Evolutionary conservation across 139 green algal genomes (phyloP).

Genomic region (Chara braunii): DNA sequence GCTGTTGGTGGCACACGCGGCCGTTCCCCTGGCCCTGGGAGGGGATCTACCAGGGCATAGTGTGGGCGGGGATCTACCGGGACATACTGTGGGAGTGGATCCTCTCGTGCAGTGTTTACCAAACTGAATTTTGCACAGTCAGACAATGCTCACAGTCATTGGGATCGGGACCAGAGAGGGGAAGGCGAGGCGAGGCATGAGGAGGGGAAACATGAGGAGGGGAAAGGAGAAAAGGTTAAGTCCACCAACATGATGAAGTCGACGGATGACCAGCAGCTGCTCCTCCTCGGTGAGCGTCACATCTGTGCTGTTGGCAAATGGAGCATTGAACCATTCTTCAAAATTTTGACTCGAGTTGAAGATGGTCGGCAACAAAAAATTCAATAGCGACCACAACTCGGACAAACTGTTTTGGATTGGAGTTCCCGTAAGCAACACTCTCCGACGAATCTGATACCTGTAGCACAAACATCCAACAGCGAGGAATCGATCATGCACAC

Average conservation of each 20-base stretch:
- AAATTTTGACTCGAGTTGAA: conserved; percentile 74
- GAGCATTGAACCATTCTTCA: conserved; percentile 56
- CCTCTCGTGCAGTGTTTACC: no score
- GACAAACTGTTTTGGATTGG: conserved; percentile 70
- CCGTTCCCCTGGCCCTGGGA: no score
- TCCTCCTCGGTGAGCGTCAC: conserved; percentile 68
- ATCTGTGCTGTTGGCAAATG: conserved; percentile 41
- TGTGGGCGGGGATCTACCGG: no score
- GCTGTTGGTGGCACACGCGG: no score
- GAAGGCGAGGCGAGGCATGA: no score
- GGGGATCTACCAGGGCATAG: no score
- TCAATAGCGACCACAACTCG: conserved; percentile 89
- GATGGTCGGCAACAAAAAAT: conserved; percentile 82
- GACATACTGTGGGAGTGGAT: no score
- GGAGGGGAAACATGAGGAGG: no score
- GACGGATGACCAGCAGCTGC: conserved; percentile 76
- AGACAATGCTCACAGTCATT: no score
- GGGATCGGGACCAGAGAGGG: no score
- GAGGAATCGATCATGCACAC: background rate
- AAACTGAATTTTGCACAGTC: no score
- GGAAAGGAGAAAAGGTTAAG: no score
- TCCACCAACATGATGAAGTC: conserved; percentile 71
- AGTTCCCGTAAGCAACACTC: conserved; percentile 67
- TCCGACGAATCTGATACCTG: conserved; percentile 43
- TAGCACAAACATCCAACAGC: conserved; percentile 14